Conservation (phyloP, 1,139 yeast species). For the Zygosaccharomyces sapae region DNA sequence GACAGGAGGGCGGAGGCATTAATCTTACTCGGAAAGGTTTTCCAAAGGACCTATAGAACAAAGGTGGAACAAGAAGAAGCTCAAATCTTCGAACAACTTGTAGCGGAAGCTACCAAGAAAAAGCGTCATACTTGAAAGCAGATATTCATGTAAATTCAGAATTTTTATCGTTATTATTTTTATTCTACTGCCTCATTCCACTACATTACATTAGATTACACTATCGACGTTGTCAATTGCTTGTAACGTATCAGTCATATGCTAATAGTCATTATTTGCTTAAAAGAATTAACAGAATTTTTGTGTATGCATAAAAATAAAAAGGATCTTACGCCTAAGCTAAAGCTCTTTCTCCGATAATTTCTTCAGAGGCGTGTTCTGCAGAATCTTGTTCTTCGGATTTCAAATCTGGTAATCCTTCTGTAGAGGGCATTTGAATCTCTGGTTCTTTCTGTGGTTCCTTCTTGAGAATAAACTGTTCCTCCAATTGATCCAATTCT, state of each 20-base stretch:
- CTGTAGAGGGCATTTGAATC: slow-evolving; percentile 25
- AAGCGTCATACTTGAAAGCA: slow-evolving; percentile 37
- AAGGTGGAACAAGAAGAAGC: slow-evolving; percentile 90
- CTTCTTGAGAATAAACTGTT: slow-evolving; percentile 34
- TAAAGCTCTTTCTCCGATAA: slow-evolving; percentile 3
- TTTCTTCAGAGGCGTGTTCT: slow-evolving; percentile 6
- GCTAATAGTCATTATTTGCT: slow-evolving; percentile 1
- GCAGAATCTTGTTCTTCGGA: slow-evolving; percentile 16
- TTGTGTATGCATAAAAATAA: not conserved
- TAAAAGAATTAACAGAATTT: not conserved
- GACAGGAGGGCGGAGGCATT: slow-evolving; percentile 78
- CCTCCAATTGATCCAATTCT: slow-evolving; percentile 45
- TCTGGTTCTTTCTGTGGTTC: slow-evolving; percentile 10
- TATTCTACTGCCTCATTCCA: not conserved
- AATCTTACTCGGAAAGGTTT: slow-evolving; percentile 68
- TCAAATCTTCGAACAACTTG: slow-evolving; percentile 81
- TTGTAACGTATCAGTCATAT: slow-evolving; percentile 1
- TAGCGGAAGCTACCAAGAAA: slow-evolving; percentile 86
- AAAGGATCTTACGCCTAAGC: not conserved
- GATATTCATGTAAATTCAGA: slow-evolving; percentile 2
- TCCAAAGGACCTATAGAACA: slow-evolving; percentile 62
- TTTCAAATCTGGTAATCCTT: slow-evolving; percentile 17
- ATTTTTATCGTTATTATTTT: not conserved
- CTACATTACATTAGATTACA: not conserved
- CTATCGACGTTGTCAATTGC: not conserved